Evolutionary conservation across 2,329 filamentous ascomycete species (phyloP), one percentile per base, ranked within the genome.

Genomic region (Ceratocystis lukuohia): DNA sequence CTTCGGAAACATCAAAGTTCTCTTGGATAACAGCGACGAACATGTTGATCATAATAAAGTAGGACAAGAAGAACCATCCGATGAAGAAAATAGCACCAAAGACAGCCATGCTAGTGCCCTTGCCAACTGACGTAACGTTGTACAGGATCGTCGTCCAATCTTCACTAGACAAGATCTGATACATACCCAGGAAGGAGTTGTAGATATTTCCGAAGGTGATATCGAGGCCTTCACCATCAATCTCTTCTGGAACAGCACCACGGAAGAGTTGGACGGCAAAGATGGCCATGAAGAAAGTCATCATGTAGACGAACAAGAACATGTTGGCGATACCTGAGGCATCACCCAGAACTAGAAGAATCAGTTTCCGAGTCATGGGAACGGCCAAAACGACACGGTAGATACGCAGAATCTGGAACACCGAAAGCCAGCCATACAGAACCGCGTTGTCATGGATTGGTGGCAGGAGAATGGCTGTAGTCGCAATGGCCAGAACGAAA

Each of bases 11-110:
- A 76, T 99, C 94, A 74, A 99, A 99, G 73, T 96, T 99, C 74
- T 99, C 94, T 75, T 99, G 94, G 70, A 99, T 99, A 77, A 99
- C 94, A 80, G 94, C 94, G 89, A 99, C 97, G 80, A 99, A 99
- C 94, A 99, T 99, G 74, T 97, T 99, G 78, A 99, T 78, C 69
- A 97, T 84, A 77, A 99, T 96, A 74, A 97, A 93, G 75, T 95
- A 96, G 5, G 91, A 83, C 56, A 99, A 82, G 67, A 96, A 94
- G 75, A 96, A 97, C 94, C 94, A 99, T 70, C 92, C 82, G 69
- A 96, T 90, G 71, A 96, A 82, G 71, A 99, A 96, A 1, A 89
- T 81, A 7, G 93, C 91, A 8, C 89, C 91, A 66, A 97, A 91
- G 93, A 94, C 97, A 7, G 89, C 84, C n/a, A 89, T 95, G 48